Evolutionary conservation across 225 moss, liverwort and hornwort species (phyloP).

Genomic region (Anthoceros angustus): DNA sequence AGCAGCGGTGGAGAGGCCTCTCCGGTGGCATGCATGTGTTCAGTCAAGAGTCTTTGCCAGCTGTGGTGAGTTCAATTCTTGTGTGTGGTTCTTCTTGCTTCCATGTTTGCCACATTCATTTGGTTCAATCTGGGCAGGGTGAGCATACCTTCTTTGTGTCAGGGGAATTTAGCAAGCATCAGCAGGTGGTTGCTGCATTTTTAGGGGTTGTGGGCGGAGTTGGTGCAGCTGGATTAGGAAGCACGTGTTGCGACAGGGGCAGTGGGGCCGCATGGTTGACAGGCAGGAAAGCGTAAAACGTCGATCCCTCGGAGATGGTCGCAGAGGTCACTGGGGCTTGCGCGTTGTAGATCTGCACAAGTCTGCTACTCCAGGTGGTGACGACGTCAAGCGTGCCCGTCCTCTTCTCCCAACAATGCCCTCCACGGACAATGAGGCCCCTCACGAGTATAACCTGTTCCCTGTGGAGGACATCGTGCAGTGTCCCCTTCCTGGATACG

Average conservation of each 20-base stretch:
- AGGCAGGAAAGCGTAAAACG: constrained; percentile 3
- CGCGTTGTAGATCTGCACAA: constrained; percentile 74
- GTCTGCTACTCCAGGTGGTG: constrained; percentile 29
- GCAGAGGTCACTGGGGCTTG: constrained; percentile 92
- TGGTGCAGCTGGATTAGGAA: not conserved
- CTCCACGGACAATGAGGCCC: constrained; percentile 84
- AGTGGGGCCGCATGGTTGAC: constrained; percentile 3
- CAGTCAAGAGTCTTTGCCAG: no score
- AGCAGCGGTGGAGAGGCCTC: no score
- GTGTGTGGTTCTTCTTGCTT: no score
- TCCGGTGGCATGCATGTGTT: no score
- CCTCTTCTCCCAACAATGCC: constrained; percentile 64
- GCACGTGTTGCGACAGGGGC: not conserved
- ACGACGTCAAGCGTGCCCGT: constrained; percentile 33
- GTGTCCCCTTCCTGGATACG: constrained; percentile 93
- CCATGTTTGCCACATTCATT: no score
- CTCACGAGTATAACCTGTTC: constrained; percentile 77
- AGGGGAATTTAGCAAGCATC: no score
- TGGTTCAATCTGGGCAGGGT: no score
- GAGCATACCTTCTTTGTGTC: no score
- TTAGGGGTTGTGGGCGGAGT: not conserved
- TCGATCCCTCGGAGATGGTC: constrained; percentile 49
- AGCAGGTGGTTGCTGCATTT: not conserved
- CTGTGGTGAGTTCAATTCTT: no score
- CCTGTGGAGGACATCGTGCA: constrained; percentile 99